phyloP scores from a whole-genome alignment of 2,329 filamentous ascomycete genomes.

The Xylariaceae sp. region DNA sequence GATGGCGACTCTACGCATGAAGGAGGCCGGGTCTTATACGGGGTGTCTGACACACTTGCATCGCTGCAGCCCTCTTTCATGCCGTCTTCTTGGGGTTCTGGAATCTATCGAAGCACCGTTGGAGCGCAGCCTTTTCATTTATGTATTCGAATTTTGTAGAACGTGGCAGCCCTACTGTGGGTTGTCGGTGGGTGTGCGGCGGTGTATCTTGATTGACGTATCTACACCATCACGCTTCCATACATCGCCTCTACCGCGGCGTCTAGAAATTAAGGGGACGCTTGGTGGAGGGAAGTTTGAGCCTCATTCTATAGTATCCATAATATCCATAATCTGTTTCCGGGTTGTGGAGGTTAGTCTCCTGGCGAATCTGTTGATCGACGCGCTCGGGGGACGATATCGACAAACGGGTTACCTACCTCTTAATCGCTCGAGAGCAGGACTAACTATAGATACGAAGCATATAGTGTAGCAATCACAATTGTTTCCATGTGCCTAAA shows the following conservation, averaged over 20 bases:
- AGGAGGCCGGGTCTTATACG: neutral
- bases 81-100: neutral
- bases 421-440: no score
- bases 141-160: neutral
- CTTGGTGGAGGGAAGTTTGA: conserved; percentile 7
- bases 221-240: conserved; percentile 6
- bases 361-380: no score
- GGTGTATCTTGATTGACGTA: conserved; percentile 2
- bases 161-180: conserved; percentile 6
- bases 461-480: no score
- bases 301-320: conserved; percentile 11
- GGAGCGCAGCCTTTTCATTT: neutral
- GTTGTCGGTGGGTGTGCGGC: conserved; percentile 9
- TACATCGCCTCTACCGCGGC: neutral
- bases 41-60: neutral
- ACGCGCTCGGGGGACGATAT: no score
- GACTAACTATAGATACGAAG: no score
- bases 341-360: neutral
- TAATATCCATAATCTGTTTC: conserved; percentile 7
- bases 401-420: no score
- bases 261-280: neutral
- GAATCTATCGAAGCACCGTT: neutral
- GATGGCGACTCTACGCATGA: neutral
- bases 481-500: no score
- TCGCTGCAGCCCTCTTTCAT: neutral